A percentile compares a stretch with the other conserved stretches of the same genome.
Evolutionary conservation across 202 grass and related monocot genomes (phyloP).

Genomic region (Setaria italica): DNA sequence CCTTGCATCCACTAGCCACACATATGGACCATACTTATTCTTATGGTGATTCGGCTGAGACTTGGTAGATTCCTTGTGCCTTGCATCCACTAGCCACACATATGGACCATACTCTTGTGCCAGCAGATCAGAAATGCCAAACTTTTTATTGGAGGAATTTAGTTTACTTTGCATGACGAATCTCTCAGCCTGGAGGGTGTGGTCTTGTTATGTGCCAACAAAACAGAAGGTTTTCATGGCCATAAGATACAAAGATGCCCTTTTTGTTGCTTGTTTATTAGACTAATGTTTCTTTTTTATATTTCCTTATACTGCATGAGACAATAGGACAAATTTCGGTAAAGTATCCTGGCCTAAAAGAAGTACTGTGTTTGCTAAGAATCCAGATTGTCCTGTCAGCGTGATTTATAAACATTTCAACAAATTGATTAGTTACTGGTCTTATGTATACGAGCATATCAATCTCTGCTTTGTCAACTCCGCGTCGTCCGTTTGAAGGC

Average conservation of each 20-base stretch:
- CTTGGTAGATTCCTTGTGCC: conserved; percentile 34
- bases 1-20: conserved; percentile 4
- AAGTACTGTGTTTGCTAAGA: background rate
- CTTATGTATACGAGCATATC: background rate
- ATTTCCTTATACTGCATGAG: background rate
- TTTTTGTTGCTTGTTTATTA: background rate
- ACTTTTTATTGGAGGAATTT: background rate
- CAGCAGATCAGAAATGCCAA: background rate
- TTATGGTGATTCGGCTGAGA: conserved; percentile 20
- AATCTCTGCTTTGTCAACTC: background rate
- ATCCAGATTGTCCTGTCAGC: background rate
- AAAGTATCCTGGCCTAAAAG: background rate
- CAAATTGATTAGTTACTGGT: background rate
- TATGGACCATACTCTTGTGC: background rate
- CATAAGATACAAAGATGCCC: background rate
- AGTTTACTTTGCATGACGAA: background rate
- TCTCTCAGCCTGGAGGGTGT: background rate
- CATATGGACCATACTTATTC: background rate
- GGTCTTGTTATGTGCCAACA: background rate
- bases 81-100: background rate
- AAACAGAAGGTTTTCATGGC: background rate
- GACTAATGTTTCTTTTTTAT: background rate
- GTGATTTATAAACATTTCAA: background rate
- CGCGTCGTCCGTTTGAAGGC: too few species aligned
- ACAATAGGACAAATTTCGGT: background rate